Evolutionary conservation across 225 moss, liverwort and hornwort genomes (phyloP), one percentile per base, ranked within the genome.

Genomic region (Straminergon stramineum): DNA sequence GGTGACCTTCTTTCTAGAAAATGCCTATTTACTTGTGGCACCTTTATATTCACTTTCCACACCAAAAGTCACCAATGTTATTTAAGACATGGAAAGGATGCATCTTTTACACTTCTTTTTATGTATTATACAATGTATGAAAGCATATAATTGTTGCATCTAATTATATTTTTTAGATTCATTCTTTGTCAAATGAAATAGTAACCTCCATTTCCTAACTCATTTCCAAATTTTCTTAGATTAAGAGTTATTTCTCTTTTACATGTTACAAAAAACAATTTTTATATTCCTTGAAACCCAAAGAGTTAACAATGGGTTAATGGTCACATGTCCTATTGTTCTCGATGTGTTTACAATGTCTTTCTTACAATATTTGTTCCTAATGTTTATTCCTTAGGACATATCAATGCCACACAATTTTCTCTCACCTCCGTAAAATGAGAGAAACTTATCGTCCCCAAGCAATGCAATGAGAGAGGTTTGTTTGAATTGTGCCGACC

Each of bases 11-110:
- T 20, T 37, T 34, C 1, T 4, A 78, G 0, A 55, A 56, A 78
- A 0, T 15, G 1, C 37, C 37, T 78, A 77, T 53, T 5, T 0
- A 35, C 5, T 77, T 53, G 3, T 76, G 4, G 1, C 34, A 52
- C 13, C 5, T 52, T 1, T 52, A 5, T 4, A 2, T 19, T 73
- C 0, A 0, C 28, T 17, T 52, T 51, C 4, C 0, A 12, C 20
- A 21, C 13, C 2, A 4, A 75, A 76, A 76, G 51, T 0, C 1
- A 0, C 5, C 32, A 21, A 76, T 21, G 21, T 5, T 76, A 35
- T 77, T 77, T 5, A 15, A 34, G 13, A 55, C 0, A 3, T 55
- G 15, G 1, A 23, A 55, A 22, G 2, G 23, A 23, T 0, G 9
- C 23, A 77, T 35, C 34, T 55, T 35, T 77, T 55, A 0, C 5